Base-by-base conservation (phyloP, 2,329 filamentous ascomycete genomes). In the Corynespora cassiicola region DNA sequence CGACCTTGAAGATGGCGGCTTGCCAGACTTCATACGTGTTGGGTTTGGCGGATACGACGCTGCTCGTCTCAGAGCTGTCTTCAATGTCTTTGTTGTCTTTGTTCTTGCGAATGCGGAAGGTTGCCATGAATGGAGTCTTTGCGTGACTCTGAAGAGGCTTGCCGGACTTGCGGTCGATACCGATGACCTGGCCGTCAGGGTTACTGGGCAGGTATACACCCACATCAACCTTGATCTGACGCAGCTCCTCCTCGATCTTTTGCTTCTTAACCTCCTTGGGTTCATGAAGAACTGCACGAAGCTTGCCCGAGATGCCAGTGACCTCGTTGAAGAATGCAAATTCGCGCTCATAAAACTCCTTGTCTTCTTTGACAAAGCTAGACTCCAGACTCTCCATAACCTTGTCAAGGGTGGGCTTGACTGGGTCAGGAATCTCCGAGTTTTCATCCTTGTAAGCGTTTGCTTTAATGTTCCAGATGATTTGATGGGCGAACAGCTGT, bases 391-490 rank as follows among this genome's bases (percentile, higher is more conserved):
- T 86, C 18, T 80, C 78, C 84, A 90, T 95, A 52, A 99, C 94
- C 37, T 84, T 84, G 70, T 99, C 95, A 3, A 99, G 80, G 0
- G 87, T 94, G 3, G 94, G 92, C 65, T 99, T 99, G 61, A 96
- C 87, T 3, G 84, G 81, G 68, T 99, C 94, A 14, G 94, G 91
- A 48, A 95, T 81, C 56, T 87, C 83, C 10, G 87, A 91, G 53
- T 96, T 90, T 58, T 99, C 92, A 52, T 99, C 95, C 68, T 96
- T 99, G 78, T 88, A 99, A 1, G 91, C 88, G 67, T 99, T 99
- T 20, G 94, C 94, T 68, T 97, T 99, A 87, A 99, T 99, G 66
- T 99, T 99, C 94, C 95, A 99, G 63, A 99, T 99, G 53, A 99
- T 97, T 61, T 99, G 94, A 67, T 99, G 95, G 2, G 95, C 92